These are phyloP conservation scores for Pseudocercospora macadamiae DNA, from an alignment of 2,329 filamentous ascomycete species.

Conservation along the genomic window DNA sequence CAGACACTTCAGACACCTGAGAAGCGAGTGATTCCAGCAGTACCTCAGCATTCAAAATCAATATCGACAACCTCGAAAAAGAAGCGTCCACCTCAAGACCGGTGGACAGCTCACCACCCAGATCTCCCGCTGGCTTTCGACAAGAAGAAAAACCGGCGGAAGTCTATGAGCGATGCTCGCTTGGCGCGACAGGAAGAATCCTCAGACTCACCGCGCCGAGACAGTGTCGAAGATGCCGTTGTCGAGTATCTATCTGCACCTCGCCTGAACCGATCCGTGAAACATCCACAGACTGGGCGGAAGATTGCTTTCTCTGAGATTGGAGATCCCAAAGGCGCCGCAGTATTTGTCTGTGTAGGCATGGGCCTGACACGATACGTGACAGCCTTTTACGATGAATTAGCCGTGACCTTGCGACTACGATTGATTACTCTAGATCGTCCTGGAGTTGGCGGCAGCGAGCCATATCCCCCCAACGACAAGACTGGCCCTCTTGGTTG, in stretches of 20 bases:
- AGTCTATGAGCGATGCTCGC: conserved; percentile 39
- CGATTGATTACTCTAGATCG: conserved; percentile 92
- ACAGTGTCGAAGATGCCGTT: conserved; percentile 88
- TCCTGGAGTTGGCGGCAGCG: conserved; percentile 90
- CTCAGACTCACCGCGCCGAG: conserved; percentile 59
- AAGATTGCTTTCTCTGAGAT: conserved; percentile 96
- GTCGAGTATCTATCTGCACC: conserved; percentile 81
- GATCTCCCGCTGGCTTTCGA: conserved; percentile 33
- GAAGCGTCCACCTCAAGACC: conserved; percentile 22
- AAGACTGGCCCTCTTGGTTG: conserved; percentile 82
- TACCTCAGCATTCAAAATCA: not conserved
- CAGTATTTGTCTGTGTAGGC: conserved; percentile 93
- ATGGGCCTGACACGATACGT: conserved; percentile 97
- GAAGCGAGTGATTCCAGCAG: conserved; percentile 3
- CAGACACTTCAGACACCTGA: conserved; percentile 16
- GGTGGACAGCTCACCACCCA: conserved; percentile 32
- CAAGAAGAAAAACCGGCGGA: conserved; percentile 33
- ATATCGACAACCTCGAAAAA: conserved; percentile 22
- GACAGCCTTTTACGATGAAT: conserved; percentile 94
- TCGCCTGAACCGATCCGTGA: conserved; percentile 83
- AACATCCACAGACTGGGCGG: conserved; percentile 81
- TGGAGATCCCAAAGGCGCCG: conserved; percentile 85
- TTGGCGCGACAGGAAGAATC: conserved; percentile 44
- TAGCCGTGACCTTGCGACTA: conserved; percentile 84
- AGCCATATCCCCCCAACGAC: conserved; percentile 77